Conservation (phyloP, 192 early-diverging fungal genomes). For the Paraglomus brasilianum region DNA sequence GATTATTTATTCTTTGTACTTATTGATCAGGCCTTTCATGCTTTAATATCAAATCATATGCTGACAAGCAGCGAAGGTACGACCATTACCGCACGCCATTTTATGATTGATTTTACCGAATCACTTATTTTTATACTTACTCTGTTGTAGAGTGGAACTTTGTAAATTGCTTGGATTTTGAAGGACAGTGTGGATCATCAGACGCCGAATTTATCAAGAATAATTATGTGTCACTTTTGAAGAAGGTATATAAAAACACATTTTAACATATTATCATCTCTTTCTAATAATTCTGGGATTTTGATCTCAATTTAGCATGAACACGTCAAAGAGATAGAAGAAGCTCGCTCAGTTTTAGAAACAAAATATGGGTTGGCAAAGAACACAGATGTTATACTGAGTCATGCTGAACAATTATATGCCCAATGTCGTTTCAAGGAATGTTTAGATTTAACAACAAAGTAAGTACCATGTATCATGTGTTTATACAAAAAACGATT, state of each 20-base stretch:
- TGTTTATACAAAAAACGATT: background rate
- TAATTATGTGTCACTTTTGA: conserved; percentile 60
- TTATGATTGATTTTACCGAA: background rate
- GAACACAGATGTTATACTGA: conserved; percentile 51
- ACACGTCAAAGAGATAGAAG: conserved; percentile 43
- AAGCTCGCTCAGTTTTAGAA: conserved; percentile 39
- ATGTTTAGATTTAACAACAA: conserved; percentile 47
- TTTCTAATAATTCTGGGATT: background rate
- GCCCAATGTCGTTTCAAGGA: conserved; percentile 48
- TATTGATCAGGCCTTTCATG: conserved; percentile 52
- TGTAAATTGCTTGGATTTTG: conserved; percentile 51
- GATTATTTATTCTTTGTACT: background rate
- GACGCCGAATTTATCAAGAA: conserved; percentile 58
- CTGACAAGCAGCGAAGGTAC: conserved; percentile 61
- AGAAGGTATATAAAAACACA: conserved; percentile 48
- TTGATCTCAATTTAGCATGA: conserved; percentile 40
- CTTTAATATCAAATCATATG: conserved; percentile 57
- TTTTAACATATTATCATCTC: conserved; percentile 18
- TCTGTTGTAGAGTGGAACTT: conserved; percentile 54
- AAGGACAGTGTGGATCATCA: conserved; percentile 42
- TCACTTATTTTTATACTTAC: background rate
- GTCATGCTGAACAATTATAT: conserved; percentile 56
- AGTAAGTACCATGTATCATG: conserved; percentile 33
- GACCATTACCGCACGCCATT: background rate
- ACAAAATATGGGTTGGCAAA: conserved; percentile 44